Base-by-base conservation (phyloP, 441 rosid genomes). In the Theobroma grandiflorum region DNA sequence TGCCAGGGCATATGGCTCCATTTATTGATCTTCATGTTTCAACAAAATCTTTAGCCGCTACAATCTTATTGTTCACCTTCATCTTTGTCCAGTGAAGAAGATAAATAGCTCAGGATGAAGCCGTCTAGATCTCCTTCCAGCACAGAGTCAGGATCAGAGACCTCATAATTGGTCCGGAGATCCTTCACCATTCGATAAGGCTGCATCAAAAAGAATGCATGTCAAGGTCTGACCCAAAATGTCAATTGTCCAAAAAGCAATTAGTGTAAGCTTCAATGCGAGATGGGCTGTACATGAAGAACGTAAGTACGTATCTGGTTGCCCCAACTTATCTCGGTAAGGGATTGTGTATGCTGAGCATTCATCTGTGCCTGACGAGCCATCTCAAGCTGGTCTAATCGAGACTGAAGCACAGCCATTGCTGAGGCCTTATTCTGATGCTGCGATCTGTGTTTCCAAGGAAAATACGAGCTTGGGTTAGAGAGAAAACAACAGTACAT, bases 141-240 rank as follows among this genome's bases (percentile, higher is more conserved):
- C 43, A 97, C 95, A 7, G 97, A 90, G 79, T 97, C 97, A 43
- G 99, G 97, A 80, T 95, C 90, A 14, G 92, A 94, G 66, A 95
- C 97, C 81, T 97, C 99, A 18, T 91, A 92, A 77, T 93, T 92
- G 68, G 99, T 97, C 75, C 98, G 84, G 45, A 95, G 94, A 90
- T 97, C 99, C 88, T 97, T 97, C 67, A 97, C 98, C 95, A 95
- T 91, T 61, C 92, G 91, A 78, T 97, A 97, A 75, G 98, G 98
- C 98, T 96, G 90, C 88, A 82, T 12, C 12, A 71, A 53, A 38
- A 38, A 55, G 68, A 57, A 43, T 76, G 49, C 42, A 38, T 55
- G 10, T 0, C 4, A 10, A 58, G 31, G 74, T 20, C 50, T 61
- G 33, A 65, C 1, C 50, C 4, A 72, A 63, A 69, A 38, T 38